These are phyloP conservation scores for Amoebophrya sp. DNA, from an alignment of 169 alveolate species.

Conservation along the genomic window DNA sequence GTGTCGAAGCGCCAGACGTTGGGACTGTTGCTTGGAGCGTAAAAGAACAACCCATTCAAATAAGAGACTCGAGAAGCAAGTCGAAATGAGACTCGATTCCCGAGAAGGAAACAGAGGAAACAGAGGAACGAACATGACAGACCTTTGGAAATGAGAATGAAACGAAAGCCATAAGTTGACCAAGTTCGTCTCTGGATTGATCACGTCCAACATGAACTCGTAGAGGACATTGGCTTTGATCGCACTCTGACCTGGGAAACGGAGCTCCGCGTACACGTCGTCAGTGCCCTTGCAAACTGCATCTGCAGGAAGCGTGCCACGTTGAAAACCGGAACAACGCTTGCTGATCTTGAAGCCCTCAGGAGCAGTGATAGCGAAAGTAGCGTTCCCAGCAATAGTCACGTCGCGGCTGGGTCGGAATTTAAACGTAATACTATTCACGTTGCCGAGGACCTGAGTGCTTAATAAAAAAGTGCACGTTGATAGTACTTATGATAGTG, in stretches of 20 bases:
- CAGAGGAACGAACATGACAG: too few species aligned
- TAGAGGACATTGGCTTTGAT: constrained; percentile 1
- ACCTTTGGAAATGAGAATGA: too few species aligned
- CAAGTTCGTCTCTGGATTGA: neutral
- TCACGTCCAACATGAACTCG: constrained; percentile 27
- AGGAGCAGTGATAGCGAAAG: constrained; percentile 22
- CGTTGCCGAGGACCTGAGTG: constrained; percentile 13
- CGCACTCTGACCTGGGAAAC: constrained; percentile 25
- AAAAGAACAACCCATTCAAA: too few species aligned
- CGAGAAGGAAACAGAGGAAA: too few species aligned
- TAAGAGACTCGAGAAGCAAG: too few species aligned
- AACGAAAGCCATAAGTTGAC: too few species aligned
- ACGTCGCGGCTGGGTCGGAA: constrained; percentile 14
- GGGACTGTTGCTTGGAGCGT: too few species aligned
- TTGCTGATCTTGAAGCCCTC: constrained; percentile 22
- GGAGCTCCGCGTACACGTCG: neutral
- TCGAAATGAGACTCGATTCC: too few species aligned
- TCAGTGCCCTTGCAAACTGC: constrained; percentile 35
- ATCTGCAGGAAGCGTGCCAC: constrained; percentile 22
- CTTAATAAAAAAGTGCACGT: too few species aligned
- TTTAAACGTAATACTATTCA: constrained; percentile 10
- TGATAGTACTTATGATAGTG: too few species aligned
- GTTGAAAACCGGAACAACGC: constrained; percentile 20
- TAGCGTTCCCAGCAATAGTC: neutral
- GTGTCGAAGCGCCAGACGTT: constrained; percentile 34